Evolutionary conservation across 164 flowering plant genomes (phyloP).

Genomic region (Echeveria elegans): DNA sequence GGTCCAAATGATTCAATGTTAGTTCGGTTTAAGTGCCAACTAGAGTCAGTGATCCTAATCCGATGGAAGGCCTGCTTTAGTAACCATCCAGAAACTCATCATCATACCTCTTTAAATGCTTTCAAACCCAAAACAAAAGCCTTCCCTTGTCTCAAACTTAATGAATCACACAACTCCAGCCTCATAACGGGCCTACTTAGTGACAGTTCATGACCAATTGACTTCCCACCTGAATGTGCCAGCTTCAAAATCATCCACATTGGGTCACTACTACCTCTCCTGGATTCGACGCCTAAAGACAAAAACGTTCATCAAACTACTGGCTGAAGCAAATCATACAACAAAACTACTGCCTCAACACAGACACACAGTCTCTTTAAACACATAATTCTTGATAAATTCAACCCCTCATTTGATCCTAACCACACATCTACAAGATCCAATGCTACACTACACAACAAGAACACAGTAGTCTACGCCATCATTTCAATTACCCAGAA

Average conservation of each 20-base stretch:
- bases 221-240: neutral
- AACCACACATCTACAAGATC: neutral
- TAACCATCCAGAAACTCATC: conserved; percentile 2
- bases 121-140: neutral
- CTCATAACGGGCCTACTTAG: neutral
- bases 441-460: neutral
- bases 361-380: neutral
- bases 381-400: no score
- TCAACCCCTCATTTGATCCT: no score
- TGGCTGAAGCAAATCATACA: neutral
- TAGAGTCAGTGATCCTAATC: neutral
- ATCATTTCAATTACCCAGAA: no score
- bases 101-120: neutral
- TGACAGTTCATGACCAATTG: neutral
- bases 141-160: neutral
- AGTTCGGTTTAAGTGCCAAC: neutral
- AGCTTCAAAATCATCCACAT: neutral
- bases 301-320: neutral
- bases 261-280: neutral
- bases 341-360: neutral
- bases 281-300: neutral
- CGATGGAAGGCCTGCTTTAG: neutral
- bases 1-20: neutral
- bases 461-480: no score
- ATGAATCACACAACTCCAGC: neutral